These are phyloP conservation scores for Cicer pinnatifidum DNA, from an alignment of 306 rosid species.

Conservation along the genomic window DNA sequence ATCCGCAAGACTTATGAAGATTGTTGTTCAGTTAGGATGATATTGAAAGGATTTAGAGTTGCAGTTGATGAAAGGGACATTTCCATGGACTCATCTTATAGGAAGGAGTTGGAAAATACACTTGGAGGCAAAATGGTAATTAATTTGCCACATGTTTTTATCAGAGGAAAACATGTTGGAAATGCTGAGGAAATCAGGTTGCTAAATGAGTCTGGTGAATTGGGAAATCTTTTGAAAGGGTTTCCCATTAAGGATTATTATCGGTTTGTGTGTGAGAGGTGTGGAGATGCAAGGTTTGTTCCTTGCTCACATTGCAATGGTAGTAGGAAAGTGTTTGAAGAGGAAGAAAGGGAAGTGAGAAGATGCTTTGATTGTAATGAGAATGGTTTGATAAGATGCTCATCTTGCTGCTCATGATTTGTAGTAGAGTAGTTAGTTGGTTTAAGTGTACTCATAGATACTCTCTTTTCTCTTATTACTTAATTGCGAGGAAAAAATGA, in stretches of 20 bases:
- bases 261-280: conserved; percentile 57
- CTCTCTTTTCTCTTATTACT: no score
- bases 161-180: conserved; percentile 65
- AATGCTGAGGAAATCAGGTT: conserved; percentile 74
- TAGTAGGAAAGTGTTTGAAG: conserved; percentile 70
- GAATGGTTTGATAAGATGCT: conserved; percentile 82
- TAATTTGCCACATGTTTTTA: conserved; percentile 69
- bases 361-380: conserved; percentile 76
- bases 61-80: conserved; percentile 76
- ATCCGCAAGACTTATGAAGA: conserved; percentile 76
- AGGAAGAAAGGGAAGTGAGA: conserved; percentile 54
- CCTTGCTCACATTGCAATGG: conserved; percentile 76
- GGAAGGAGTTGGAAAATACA: conserved; percentile 59
- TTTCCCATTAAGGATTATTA: conserved; percentile 53
- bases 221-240: conserved; percentile 59
- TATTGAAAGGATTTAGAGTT: conserved; percentile 66
- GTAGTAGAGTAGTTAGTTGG: not conserved
- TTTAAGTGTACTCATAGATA: not conserved
- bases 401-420: conserved; percentile 60
- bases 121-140: conserved; percentile 49
- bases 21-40: conserved; percentile 68
- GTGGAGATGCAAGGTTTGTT: conserved; percentile 78
- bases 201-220: conserved; percentile 69
- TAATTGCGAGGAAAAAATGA: no score
- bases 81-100: conserved; percentile 76